Evolutionary conservation across 78 protist genomes (phyloP), one percentile per base, ranked within the genome.

Genomic region (Dictyostelium intermedium): DNA sequence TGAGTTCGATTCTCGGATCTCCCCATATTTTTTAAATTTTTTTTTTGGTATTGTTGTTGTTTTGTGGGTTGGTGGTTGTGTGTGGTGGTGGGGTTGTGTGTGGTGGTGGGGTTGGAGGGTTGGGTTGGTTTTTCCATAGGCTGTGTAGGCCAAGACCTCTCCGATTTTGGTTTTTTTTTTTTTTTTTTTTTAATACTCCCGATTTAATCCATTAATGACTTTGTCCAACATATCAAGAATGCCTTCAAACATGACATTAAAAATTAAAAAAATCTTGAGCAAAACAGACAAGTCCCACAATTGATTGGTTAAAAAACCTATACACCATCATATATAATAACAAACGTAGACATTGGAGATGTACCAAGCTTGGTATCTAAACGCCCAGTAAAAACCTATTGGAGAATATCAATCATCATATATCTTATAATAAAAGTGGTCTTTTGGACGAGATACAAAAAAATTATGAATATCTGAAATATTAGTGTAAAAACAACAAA

Each of bases 261-360:
- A 8, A 20, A 85, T 87, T 76, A 99, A 99, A 97, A 45, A 45
- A 63, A 95, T 39, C 45, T 93, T 98, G 14, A 95, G 76, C 99
- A 98, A 96, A 99, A 98, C 99, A 79, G 99, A 18, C 99, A 99
- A 70, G 95, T 98, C 63, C 99, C 99, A 74, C 97, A 98, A 91
- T 99, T 99, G 99, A 96, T 98, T 91, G 98, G 99, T 43, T 79
- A 98, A 91, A 95, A 98, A 77, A 99, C 99, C 25, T 99, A 92
- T 84, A 98, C 98, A 97, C 96, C 91, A 98, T 99, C 95, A 92
- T 98, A 82, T 99, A 98, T 98, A 99, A 99, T 97, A 60, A 96
- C 69, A 98, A 98, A 98, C 97, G 99, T 35, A 97, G 99, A 41
- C 99, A 99, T 92, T 99, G 99, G 99, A 92, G 99, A 81, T 97